Base-by-base conservation (phyloP, 2,329 filamentous ascomycete genomes). In the Hymenoscyphus salicellus region DNA sequence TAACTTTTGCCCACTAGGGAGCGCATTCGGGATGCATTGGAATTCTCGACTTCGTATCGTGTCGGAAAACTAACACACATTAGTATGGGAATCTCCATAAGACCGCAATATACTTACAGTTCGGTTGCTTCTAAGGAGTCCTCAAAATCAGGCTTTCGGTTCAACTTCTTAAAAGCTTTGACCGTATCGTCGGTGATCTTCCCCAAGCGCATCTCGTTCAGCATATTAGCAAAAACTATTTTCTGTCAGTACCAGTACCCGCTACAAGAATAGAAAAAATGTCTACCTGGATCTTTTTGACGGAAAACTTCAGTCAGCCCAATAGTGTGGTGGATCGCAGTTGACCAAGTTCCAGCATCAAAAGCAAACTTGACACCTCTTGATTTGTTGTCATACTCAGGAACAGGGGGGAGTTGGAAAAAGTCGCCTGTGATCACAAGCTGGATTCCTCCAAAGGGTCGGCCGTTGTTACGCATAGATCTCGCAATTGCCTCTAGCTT, bases 151-250 rank as follows among this genome's bases (percentile, higher is more conserved):
- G 96, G 81, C 0, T 88, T 87, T 30, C 95, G 83, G 30, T 86
- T 85, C 2, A 99, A 81, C 3, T 82, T 83, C 71, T 85, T 88
- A 79, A 99, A 99, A 0, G 88, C 86, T 8, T 84, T 80, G 38
- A 96, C 88, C 0, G 93, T 97, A 8, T 85, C 80, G n/a, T 87
- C 83, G 36, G 85, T 90, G 61, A 98, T 88, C 61, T 85, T 89
- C 3, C 95, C 95, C 63, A 98, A 82, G 58, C 95, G 89, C 92
- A 99, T 97, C 77, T 99, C 94, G 74, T 99, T 99, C 60, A 99
- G 84, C 93, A 99, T 99, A 5, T 84, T 82, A 14, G 95, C 95
- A 77, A 99, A 99, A 28, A 90, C 88, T 86, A 68, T 41, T 38
- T 14, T 52, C 66, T 58, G 75, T 80, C 66, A 77, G 71, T 56